phyloP scores from a whole-genome alignment of 2,329 filamentous ascomycete species.

The Aspergillus transmontanensis region DNA sequence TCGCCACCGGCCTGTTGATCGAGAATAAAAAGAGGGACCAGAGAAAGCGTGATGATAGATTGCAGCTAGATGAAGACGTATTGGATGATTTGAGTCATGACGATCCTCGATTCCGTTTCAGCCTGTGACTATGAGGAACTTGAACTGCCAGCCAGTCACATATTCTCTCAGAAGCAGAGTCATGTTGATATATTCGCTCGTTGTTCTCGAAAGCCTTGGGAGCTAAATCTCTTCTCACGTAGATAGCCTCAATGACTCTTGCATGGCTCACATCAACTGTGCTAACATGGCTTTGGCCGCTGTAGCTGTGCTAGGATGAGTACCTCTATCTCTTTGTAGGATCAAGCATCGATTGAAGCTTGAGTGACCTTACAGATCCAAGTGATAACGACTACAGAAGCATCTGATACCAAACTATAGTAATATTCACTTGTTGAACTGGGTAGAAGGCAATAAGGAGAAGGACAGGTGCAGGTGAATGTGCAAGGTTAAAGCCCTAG shows the following conservation, averaged over 20 bases:
- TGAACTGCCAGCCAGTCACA: not conserved
- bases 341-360: not conserved
- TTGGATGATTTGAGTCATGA: constrained; percentile 37
- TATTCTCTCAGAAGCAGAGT: not conserved
- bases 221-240: not conserved
- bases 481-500: not conserved
- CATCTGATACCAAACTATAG: not conserved
- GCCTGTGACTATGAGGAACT: constrained; percentile 21
- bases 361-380: not conserved
- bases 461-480: not conserved
- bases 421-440: not conserved
- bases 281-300: not conserved
- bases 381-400: not conserved
- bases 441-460: not conserved
- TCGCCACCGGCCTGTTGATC: constrained; percentile 26
- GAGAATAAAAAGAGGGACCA: constrained; percentile 34
- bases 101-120: constrained; percentile 38
- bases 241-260: not conserved
- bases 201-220: not conserved
- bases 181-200: not conserved
- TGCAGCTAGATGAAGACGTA: constrained; percentile 25
- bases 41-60: constrained; percentile 28
- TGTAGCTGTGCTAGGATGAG: not conserved
- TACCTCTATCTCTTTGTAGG: not conserved
- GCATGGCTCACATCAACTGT: not conserved